phyloP scores from a whole-genome alignment of 768 basidiomycete species.

The Calocera viscosa region DNA sequence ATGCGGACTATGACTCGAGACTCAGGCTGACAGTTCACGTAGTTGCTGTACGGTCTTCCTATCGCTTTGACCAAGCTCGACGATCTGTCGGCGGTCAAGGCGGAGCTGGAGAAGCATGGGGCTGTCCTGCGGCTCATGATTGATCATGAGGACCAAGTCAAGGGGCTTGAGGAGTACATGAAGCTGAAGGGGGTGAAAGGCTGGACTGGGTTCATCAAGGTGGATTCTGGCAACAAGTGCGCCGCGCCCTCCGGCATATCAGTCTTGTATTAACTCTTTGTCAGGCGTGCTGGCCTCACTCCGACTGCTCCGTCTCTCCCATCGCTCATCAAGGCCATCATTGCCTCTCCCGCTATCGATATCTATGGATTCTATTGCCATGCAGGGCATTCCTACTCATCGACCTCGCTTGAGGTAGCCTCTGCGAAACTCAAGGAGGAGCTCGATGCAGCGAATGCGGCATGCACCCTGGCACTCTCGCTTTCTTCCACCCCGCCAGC shows the following conservation, averaged over 20 bases:
- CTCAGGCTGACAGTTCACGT: conserved; percentile 11
- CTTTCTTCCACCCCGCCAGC: conserved; percentile 31
- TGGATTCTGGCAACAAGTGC: conserved; percentile 67
- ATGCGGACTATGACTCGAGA: not conserved
- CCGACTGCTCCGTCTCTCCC: conserved; percentile 44
- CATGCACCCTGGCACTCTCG: conserved; percentile 44
- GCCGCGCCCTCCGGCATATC: conserved; percentile 20
- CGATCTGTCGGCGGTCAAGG: conserved; percentile 50
- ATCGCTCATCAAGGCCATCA: conserved; percentile 39
- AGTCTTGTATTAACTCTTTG: not conserved
- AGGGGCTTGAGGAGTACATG: conserved; percentile 51
- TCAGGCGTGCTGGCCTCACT: conserved; percentile 61
- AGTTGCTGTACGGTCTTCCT: conserved; percentile 78
- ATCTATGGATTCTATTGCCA: conserved; percentile 81
- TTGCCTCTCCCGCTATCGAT: conserved; percentile 43
- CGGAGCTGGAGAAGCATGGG: conserved; percentile 42
- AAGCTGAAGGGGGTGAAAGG: conserved; percentile 22
- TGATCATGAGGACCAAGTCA: conserved; percentile 63
- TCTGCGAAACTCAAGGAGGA: conserved; percentile 54
- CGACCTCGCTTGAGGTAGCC: conserved; percentile 53
- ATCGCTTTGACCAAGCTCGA: conserved; percentile 55
- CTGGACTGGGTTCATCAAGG: conserved; percentile 73
- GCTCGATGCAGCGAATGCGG: conserved; percentile 54
- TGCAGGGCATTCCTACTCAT: conserved; percentile 64
- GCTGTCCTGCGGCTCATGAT: conserved; percentile 55